Evolutionary conservation across 257 asterid species (phyloP).

Genomic region (Asclepias syriaca): DNA sequence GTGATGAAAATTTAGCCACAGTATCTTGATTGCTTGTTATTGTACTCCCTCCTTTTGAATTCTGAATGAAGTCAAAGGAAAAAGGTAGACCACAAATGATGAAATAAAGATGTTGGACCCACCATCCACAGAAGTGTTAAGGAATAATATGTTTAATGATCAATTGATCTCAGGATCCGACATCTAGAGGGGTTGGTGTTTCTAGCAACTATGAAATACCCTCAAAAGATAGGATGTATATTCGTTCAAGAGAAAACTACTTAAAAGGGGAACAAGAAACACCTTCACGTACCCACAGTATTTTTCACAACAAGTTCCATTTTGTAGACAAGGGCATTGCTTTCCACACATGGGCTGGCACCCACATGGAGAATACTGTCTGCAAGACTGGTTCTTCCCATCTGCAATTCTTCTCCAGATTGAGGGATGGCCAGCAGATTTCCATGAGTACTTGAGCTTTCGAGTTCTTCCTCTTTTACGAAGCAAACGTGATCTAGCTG

Average conservation of each 20-base stretch:
- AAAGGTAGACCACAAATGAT: neutral
- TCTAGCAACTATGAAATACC: neutral
- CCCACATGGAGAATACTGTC: slow-evolving; percentile 71
- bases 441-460: slow-evolving; percentile 86
- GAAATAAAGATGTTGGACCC: neutral
- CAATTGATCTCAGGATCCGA: neutral
- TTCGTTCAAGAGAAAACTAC: neutral
- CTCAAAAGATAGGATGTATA: neutral
- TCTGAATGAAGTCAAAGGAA: neutral
- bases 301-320: slow-evolving; percentile 71
- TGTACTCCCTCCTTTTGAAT: neutral
- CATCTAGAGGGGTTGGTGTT: neutral
- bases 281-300: slow-evolving; percentile 75
- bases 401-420: slow-evolving; percentile 88
- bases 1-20: neutral
- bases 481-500: slow-evolving; percentile 66
- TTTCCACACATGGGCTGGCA: slow-evolving; percentile 85
- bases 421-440: slow-evolving; percentile 97
- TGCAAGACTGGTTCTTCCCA: slow-evolving; percentile 72
- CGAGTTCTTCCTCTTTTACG: slow-evolving; percentile 90
- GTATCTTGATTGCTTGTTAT: neutral
- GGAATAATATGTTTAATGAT: neutral
- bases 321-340: slow-evolving; percentile 79
- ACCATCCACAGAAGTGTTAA: neutral
- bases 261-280: slow-evolving; percentile 6